These are phyloP conservation scores for Flaveria bidentis DNA, from an alignment of 129 eudicot genomes.

Conservation along the genomic window DNA sequence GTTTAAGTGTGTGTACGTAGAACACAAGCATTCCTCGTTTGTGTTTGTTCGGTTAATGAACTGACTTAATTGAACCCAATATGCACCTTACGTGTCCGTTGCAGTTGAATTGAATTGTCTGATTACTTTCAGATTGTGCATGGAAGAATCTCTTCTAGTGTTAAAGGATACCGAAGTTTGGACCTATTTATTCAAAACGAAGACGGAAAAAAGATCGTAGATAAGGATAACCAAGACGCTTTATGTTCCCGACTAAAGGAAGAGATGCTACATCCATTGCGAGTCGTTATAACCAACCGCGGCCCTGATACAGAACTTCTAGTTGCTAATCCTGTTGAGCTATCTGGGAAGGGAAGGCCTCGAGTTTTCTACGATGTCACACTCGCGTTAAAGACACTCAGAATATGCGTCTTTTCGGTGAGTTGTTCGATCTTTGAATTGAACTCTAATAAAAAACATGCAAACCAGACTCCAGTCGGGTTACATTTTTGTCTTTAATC, in stretches of 20 bases:
- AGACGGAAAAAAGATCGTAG: conserved; percentile 77
- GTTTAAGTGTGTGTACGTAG: too few species aligned
- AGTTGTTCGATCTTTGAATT: conserved; percentile 22
- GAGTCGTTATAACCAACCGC: conserved; percentile 68
- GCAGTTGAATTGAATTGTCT: neutral
- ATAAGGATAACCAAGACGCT: conserved; percentile 46
- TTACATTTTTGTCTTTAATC: too few species aligned
- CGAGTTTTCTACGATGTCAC: conserved; percentile 84
- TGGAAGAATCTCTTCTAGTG: conserved; percentile 61
- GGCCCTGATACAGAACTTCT: conserved; percentile 92
- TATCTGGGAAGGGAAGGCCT: conserved; percentile 84
- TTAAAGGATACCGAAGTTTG: conserved; percentile 60
- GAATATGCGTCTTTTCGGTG: conserved; percentile 81
- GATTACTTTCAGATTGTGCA: conserved; percentile 50
- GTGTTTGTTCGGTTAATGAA: too few species aligned
- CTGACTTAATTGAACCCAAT: neutral
- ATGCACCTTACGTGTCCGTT: too few species aligned
- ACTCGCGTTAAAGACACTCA: conserved; percentile 59
- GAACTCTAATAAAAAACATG: neutral
- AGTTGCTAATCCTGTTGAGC: conserved; percentile 90
- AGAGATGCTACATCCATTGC: conserved; percentile 81
- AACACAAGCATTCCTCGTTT: too few species aligned
- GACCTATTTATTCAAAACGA: conserved; percentile 70
- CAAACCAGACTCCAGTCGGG: too few species aligned
- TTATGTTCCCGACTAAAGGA: conserved; percentile 79